Evolutionary conservation across 225 moss, liverwort and hornwort species (phyloP), one percentile per base, ranked within the genome.

Genomic region (Lunularia cruciata): DNA sequence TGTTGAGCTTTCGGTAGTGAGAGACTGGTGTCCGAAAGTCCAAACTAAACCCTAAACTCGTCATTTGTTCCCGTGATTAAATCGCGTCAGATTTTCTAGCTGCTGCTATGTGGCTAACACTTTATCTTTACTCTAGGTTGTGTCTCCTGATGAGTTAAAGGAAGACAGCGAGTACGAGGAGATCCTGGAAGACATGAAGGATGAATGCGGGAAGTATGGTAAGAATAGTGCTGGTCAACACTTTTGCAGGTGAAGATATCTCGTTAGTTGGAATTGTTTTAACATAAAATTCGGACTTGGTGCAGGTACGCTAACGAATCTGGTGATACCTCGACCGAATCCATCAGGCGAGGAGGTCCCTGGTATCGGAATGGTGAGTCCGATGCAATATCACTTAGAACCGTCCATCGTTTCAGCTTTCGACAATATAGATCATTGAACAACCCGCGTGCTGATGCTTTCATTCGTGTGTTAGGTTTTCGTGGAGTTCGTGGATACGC

Each of bases 171-270:
- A 89, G 23, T 96, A 87, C 70, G 84, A 87, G 42, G 96, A 96
- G 65, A 96, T 96, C 37, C 79, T 92, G 67, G 96, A 96, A 47
- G 96, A 96, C 28, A 96, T 96, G 96, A 77, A 77, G 74, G 96
- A 96, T 22, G 96, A 96, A 70, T 96, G 96, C 77, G 85, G 88
- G 45, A 95, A 91, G 77, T 95, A 88, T 76, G 94, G 94, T 91
- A 73, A 80, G 76, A 55, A 40, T 6, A 40, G 8, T 3, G 14
- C 57, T 3, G 58, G 45, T 16, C 2, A 22, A 12, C 10, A 34
- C 32, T 16, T 37, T 65, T 45, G 58, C 18, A 18, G 33, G 37
- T 49, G 34, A 51, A 30, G 18, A 3, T n/a, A 43, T 43, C 32
- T 8, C 36, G 15, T 20, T n/a, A 67, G 58, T 48, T 31, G 33